Percentiles rank a stretch among this genome's conserved stretches.
Evolutionary conservation across 2,329 filamentous ascomycete genomes (phyloP).

Genomic region (Ceratocystis albifundus): DNA sequence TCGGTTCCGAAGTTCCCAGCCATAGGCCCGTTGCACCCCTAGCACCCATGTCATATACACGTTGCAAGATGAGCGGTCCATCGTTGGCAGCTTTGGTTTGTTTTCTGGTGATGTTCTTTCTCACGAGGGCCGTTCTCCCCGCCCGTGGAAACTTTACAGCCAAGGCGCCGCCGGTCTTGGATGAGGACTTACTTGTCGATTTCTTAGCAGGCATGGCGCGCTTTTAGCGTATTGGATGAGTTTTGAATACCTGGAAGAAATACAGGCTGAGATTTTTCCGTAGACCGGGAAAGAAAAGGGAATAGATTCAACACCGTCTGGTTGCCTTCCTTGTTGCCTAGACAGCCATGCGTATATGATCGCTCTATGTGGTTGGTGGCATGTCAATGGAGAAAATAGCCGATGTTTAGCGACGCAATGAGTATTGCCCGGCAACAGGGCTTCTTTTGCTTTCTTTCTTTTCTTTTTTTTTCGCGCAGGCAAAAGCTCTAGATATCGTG

Average conservation of each 20-base stretch:
- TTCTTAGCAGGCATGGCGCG: neutral
- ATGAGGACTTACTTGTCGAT: neutral
- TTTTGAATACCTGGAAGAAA: neutral
- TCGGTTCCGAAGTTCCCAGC: slow-evolving; percentile 15
- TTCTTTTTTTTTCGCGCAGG: no score
- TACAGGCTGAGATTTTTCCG: no score
- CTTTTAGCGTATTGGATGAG: neutral
- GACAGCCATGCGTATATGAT: no score
- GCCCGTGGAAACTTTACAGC: neutral
- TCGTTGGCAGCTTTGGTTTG: neutral
- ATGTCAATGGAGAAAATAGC: no score
- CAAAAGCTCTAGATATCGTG: no score
- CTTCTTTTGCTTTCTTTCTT: no score
- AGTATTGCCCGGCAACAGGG: no score
- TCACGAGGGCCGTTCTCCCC: neutral
- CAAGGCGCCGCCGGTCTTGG: neutral
- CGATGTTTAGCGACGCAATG: no score
- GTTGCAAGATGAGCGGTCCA: neutral
- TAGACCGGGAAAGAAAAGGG: no score
- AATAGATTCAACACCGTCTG: no score
- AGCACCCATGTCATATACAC: neutral
- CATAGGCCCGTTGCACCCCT: slow-evolving; percentile 17
- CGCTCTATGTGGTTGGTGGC: no score
- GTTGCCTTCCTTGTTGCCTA: no score
- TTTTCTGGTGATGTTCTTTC: neutral